Base-by-base conservation (phyloP, 495 filamentous ascomycete genomes). In the Parmelia sp. region DNA sequence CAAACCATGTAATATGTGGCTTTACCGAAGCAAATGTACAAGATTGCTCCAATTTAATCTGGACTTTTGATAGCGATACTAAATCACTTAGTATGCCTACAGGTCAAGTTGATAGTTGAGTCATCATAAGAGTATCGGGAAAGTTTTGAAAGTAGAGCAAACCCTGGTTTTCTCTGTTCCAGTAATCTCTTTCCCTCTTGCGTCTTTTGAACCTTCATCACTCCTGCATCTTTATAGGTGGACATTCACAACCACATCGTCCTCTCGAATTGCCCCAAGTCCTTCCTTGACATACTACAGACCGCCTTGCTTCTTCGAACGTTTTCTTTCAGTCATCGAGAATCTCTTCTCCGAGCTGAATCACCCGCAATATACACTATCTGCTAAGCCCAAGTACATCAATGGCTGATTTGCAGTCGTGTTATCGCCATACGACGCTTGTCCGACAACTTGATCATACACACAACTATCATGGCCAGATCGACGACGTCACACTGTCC, bases 341-440 rank as follows among this genome's bases (percentile, higher is more conserved):
- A 25, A 0, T 8, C 12, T 5, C 4, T 7, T 51, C 11, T 51
- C 29, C 25, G 25, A 17, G 11, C 29, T 8, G 10, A 25, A 21
- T 58, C 11, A 14, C 23, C 57, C 15, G 3, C 19, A 4, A 39
- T 19, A 6, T 21, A 14, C 23, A 27, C 36, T n/a, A n/a, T 42
- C 31, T 0, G 14, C 37, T 42, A 19, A 62, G 12, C 25, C 17
- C 47, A 29, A 29, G 47, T 14, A 51, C 23, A 27, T 51, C 11
- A 51, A 51, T 62, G 60, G 53, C 47, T 27, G 47, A 55, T 37
- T 21, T 62, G 17, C 35, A 56, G 4, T 21, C 47, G 25, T 55
- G 47, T 33, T 36, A 45, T 6, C 60, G 60, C 44, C 31, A 55
- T 23, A 55, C 47, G 11, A 35, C 55, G 21, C 60, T 62, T 62